Conservation (phyloP, 2,329 filamentous ascomycete species). For the Fusarium pseudoanthophilum region DNA sequence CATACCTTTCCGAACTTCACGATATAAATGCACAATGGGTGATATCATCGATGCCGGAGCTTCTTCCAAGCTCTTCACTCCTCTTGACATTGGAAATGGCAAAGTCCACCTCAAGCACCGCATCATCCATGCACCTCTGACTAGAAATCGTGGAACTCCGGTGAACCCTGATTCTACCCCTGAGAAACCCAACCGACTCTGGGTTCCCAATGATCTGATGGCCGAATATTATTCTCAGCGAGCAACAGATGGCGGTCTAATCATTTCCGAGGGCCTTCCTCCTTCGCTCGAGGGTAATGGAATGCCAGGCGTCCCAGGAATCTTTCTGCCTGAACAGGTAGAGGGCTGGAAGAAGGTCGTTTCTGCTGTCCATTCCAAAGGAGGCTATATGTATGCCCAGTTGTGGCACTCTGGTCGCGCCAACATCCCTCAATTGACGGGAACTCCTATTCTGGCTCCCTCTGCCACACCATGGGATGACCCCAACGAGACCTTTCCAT, state of each 20-base stretch:
- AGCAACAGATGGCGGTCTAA: conserved; percentile 53
- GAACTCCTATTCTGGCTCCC: conserved; percentile 50
- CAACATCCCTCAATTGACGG: conserved; percentile 52
- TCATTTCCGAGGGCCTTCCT: conserved; percentile 59
- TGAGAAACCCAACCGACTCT: conserved; percentile 54
- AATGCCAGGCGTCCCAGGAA: conserved; percentile 64
- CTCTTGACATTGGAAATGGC: conserved; percentile 53
- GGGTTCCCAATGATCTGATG: conserved; percentile 54
- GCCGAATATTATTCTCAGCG: conserved; percentile 58
- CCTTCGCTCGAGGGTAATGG: conserved; percentile 56
- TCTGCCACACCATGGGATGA: conserved; percentile 59
- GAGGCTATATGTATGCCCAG: conserved; percentile 70
- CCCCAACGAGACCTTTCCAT: conserved; percentile 53
- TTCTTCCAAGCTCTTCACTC: conserved; percentile 46
- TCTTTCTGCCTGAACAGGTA: conserved; percentile 65
- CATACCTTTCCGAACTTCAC: not conserved
- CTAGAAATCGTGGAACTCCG: conserved; percentile 62
- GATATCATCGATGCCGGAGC: conserved; percentile 14
- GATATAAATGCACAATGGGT: conserved; percentile 16
- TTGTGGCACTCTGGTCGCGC: conserved; percentile 60
- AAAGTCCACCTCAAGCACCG: conserved; percentile 61
- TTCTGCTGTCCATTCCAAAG: conserved; percentile 70
- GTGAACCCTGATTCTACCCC: conserved; percentile 55
- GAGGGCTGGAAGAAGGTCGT: conserved; percentile 68
- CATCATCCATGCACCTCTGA: conserved; percentile 63